phyloP scores from a whole-genome alignment of 345 rosid genomes.

The Triadica sebifera region DNA sequence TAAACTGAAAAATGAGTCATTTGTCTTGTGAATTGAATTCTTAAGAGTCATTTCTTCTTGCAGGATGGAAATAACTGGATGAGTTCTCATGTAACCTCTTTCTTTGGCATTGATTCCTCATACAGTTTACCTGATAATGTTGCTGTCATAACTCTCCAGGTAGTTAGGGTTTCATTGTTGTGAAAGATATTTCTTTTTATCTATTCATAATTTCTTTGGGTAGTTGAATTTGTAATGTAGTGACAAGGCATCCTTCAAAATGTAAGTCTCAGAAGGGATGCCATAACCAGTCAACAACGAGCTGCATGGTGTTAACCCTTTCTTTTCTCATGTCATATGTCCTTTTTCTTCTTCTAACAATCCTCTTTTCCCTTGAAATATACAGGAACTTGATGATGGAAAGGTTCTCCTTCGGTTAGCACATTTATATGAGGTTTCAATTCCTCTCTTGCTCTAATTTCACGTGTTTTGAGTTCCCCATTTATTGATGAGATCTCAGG shows the following conservation, averaged over 20 bases:
- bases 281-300: not conserved
- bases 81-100: conserved; percentile 53
- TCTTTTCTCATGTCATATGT: conserved; percentile 4
- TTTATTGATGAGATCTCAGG: not conserved
- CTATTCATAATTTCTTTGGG: not conserved
- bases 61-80: conserved; percentile 69
- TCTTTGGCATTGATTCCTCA: conserved; percentile 74
- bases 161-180: conserved; percentile 21
- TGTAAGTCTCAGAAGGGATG: not conserved
- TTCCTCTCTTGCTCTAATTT: conserved; percentile 7
- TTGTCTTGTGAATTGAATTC: conserved; percentile 16
- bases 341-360: conserved; percentile 9
- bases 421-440: conserved; percentile 78
- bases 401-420: conserved; percentile 81
- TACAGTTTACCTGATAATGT: conserved; percentile 78
- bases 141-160: conserved; percentile 84
- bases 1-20: not conserved
- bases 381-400: conserved; percentile 78
- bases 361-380: not conserved
- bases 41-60: conserved; percentile 7
- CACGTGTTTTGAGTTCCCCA: not conserved
- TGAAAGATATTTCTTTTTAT: not conserved
- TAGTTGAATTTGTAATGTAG: not conserved
- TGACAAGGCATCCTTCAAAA: no score
- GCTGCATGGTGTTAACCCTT: conserved; percentile 1